Conservation (phyloP, 495 filamentous ascomycete species). For the Choiromyces venosus region DNA sequence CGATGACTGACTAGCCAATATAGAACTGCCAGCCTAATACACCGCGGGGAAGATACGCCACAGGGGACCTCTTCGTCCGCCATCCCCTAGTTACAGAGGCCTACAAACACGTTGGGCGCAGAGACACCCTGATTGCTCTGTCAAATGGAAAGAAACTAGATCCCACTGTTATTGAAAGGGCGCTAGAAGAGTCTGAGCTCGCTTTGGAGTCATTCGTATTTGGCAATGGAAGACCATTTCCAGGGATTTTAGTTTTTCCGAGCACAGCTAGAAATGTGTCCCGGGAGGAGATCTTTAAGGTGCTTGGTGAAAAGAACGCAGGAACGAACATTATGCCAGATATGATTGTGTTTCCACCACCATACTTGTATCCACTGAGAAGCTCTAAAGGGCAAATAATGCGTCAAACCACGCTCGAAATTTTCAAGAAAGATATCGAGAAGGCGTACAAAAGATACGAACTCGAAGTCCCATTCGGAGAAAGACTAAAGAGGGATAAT, state of each 20-base stretch:
- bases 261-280: conserved; percentile 40
- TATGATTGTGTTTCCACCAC: conserved; percentile 48
- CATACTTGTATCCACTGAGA: conserved; percentile 43
- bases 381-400: conserved; percentile 55
- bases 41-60: conserved; percentile 48
- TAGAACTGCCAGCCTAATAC: too few relatives aligned
- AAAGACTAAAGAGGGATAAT: conserved; percentile 28
- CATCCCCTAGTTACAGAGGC: conserved; percentile 55
- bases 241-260: conserved; percentile 55
- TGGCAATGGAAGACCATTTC: conserved; percentile 49
- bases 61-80: conserved; percentile 58
- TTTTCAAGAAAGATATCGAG: conserved; percentile 46
- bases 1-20: too few relatives aligned
- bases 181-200: conserved; percentile 49
- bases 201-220: conserved; percentile 58
- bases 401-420: conserved; percentile 45
- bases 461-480: conserved; percentile 39
- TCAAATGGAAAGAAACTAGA: conserved; percentile 65
- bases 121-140: conserved; percentile 61
- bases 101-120: conserved; percentile 60
- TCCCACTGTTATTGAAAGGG: conserved; percentile 58
- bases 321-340: conserved; percentile 43
- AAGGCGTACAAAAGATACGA: conserved; percentile 45
- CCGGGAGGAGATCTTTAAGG: conserved; percentile 44
- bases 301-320: conserved; percentile 44